phyloP scores from a whole-genome alignment of 2,329 filamentous ascomycete genomes.

The Stagonosporopsis vannaccii region DNA sequence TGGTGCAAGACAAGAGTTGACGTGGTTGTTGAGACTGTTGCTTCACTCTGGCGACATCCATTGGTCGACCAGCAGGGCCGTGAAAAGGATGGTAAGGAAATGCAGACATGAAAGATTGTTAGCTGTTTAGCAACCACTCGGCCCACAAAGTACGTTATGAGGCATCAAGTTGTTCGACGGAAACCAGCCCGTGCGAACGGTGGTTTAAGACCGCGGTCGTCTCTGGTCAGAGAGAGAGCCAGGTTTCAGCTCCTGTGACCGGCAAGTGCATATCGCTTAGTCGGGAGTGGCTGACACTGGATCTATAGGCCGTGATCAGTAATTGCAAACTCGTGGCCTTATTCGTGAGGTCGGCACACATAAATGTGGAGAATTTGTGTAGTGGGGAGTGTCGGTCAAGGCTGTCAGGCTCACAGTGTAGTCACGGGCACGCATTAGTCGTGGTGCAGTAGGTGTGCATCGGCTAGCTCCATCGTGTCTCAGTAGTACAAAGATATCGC shows the following conservation, averaged over 20 bases:
- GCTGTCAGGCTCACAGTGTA: conserved; percentile 29
- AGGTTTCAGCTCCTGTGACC: conserved; percentile 10
- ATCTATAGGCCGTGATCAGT: conserved; percentile 24
- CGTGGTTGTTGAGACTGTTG: conserved; percentile 52
- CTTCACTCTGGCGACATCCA: conserved; percentile 38
- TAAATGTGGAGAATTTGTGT: conserved; percentile 26
- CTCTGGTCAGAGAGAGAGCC: background rate
- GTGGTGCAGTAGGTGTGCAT: conserved; percentile 34
- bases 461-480: conserved; percentile 30
- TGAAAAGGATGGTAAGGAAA: conserved; percentile 26
- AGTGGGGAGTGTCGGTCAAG: conserved; percentile 25
- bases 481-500: conserved; percentile 47
- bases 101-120: conserved; percentile 19
- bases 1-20: conserved; percentile 58
- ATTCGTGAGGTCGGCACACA: conserved; percentile 27
- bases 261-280: conserved; percentile 13
- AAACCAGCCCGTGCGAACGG: background rate
- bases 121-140: conserved; percentile 15
- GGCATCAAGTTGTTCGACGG: background rate
- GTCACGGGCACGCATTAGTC: conserved; percentile 33
- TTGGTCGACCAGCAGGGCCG: conserved; percentile 18
- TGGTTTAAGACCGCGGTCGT: conserved; percentile 6
- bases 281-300: conserved; percentile 10
- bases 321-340: conserved; percentile 35
- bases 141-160: conserved; percentile 24